Percentiles rank a stretch among this genome's conserved stretches.
These are phyloP conservation scores for Beta macrorhiza DNA, from an alignment of 179 eudicot species.

Conservation along the genomic window DNA sequence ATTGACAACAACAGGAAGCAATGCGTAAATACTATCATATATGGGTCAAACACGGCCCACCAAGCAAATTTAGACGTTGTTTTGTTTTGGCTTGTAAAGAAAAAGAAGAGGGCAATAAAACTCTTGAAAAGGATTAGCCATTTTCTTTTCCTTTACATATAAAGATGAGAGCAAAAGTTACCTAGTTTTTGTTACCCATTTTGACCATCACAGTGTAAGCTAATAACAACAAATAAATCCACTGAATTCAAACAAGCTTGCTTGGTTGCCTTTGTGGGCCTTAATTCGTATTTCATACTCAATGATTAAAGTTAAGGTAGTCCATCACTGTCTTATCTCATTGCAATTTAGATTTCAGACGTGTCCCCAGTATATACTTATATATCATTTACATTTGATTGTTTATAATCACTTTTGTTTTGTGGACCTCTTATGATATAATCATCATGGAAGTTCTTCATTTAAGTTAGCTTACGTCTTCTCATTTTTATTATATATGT, in stretches of 20 bases:
- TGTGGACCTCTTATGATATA: neutral
- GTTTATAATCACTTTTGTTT: conserved; percentile 17
- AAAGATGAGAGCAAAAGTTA: conserved; percentile 33
- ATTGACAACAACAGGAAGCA: neutral
- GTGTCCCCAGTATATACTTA: conserved; percentile 18
- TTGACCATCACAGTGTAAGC: conserved; percentile 36
- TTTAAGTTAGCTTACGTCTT: neutral
- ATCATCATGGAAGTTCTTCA: neutral
- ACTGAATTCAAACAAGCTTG: conserved; percentile 10
- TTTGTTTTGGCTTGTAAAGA: conserved; percentile 18
- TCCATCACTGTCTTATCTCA: conserved; percentile 35
- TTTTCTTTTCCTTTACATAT: conserved; percentile 31
- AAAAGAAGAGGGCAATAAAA: conserved; percentile 26
- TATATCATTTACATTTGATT: conserved; percentile 27
- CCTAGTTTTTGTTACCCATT: conserved; percentile 38
- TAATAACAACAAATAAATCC: neutral
- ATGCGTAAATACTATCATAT: neutral
- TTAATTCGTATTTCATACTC: conserved; percentile 18
- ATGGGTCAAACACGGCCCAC: conserved; percentile 34
- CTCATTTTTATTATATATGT: neutral
- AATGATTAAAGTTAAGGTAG: conserved; percentile 36
- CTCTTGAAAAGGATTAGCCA: conserved; percentile 34
- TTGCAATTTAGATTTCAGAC: conserved; percentile 1
- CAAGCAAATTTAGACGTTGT: conserved; percentile 22
- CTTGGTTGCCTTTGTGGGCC: conserved; percentile 31